Evolutionary conservation across 768 basidiomycete species (phyloP).

Genomic region (Mycena rosella): DNA sequence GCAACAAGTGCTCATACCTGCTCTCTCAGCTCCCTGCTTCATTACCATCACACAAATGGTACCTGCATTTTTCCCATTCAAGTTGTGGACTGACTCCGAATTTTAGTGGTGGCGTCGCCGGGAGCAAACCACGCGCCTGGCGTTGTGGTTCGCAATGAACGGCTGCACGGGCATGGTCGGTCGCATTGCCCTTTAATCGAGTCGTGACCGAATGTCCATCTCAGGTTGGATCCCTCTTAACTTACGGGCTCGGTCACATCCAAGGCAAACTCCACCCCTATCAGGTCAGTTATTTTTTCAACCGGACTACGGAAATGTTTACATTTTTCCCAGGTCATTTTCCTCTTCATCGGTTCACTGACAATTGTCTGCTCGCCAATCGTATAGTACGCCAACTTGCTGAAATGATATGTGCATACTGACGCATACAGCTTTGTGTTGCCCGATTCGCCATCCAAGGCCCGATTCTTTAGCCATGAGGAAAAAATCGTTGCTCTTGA

Average conservation of each 20-base stretch:
- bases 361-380: slow-evolving; percentile 55
- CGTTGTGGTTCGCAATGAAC: slow-evolving; percentile 60
- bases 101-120: slow-evolving; percentile 61
- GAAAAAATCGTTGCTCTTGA: slow-evolving; percentile 58
- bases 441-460: slow-evolving; percentile 58
- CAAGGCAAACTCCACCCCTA: slow-evolving; percentile 53
- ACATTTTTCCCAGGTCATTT: slow-evolving; percentile 50
- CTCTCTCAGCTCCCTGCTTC: slow-evolving; percentile 57
- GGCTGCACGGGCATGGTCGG: slow-evolving; percentile 55
- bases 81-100: no score
- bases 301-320: no score
- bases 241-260: slow-evolving; percentile 58
- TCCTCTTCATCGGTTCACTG: slow-evolving; percentile 58
- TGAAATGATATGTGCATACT: background rate
- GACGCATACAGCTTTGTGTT: slow-evolving; percentile 48
- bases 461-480: slow-evolving; percentile 54
- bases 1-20: background rate
- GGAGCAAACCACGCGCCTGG: slow-evolving; percentile 57
- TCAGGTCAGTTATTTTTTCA: slow-evolving; percentile 48
- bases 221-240: slow-evolving; percentile 57
- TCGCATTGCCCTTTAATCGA: background rate
- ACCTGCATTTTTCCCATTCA: background rate
- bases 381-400: slow-evolving; percentile 45
- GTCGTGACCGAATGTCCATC: background rate
- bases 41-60: slow-evolving; percentile 62